Evolutionary conservation across 192 early-diverging fungal genomes (phyloP).

Genomic region (Pilobolus umbonatus): DNA sequence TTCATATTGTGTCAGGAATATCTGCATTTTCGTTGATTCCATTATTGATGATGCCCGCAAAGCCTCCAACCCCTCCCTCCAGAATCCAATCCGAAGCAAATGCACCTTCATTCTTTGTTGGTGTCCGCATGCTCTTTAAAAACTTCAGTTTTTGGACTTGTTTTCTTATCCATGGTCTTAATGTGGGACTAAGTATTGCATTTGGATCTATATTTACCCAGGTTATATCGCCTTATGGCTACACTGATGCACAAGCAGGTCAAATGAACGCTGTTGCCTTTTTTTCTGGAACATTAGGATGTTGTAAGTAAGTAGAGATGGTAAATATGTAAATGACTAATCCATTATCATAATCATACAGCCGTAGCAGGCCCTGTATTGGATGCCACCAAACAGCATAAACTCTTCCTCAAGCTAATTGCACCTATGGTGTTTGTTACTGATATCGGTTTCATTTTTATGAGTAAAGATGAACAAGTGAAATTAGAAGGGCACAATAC

Average conservation of each 20-base stretch:
- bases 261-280: conserved; percentile 30
- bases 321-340: conserved; percentile 1
- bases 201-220: conserved; percentile 34
- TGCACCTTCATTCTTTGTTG: conserved; percentile 24
- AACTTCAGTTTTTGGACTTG: conserved; percentile 34
- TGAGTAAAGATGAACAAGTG: conserved; percentile 12
- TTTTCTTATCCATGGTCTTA: conserved; percentile 30
- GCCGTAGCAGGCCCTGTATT: conserved; percentile 33
- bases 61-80: conserved; percentile 31
- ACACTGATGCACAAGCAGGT: conserved; percentile 35
- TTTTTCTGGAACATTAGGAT: conserved; percentile 32
- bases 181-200: conserved; percentile 32
- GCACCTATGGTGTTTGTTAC: conserved; percentile 29
- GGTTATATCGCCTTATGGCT: conserved; percentile 32
- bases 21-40: conserved; percentile 19
- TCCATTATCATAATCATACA: conserved; percentile 10
- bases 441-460: conserved; percentile 28
- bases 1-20: conserved; percentile 19
- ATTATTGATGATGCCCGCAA: conserved; percentile 30
- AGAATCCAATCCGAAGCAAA: background rate
- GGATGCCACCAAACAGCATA: conserved; percentile 31
- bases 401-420: conserved; percentile 25
- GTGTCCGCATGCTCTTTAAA: conserved; percentile 19
- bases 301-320: conserved; percentile 15
- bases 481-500: background rate